Evolutionary conservation across 306 rosid genomes (phyloP), one percentile per base, ranked within the genome.

Genomic region (Potentilla sterilis): DNA sequence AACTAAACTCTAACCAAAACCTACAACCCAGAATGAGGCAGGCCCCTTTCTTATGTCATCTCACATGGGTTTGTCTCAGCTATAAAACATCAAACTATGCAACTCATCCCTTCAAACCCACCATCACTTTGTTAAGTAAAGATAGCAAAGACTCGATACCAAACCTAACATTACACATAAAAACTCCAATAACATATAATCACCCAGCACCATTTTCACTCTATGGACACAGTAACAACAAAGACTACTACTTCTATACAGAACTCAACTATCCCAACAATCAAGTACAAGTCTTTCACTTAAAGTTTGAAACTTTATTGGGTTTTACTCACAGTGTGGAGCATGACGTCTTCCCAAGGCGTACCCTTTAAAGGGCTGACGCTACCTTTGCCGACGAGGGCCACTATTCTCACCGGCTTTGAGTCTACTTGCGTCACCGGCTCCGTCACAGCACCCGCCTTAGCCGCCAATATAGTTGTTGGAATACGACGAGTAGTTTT

Each of bases 341-440:
- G 91, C 92, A 92, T 88, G 84, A 92, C 96, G 74, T 90, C 85
- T 61, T 87, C 83, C 96, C 97, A 92, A 8, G 91, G 83, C 3
- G 93, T 77, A 58, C 67, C 67, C 77, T 90, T 90, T 5, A 92
- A 78, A 76, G 97, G 97, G 69, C 96, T 92, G 79, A 81, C 59
- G 74, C 86, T 87, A 70, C 89, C 91, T 69, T 87, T 80, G 37
- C 94, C 96, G 62, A 88, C 91, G 3, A 92, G 43, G 24, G 97
- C 83, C 21, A 87, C 90, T 54, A 90, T 81, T 76, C 83, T 90
- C 81, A 92, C 92, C 72, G 87, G 88, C 28, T 38, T 51, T 12
- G 84, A 79, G 10, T 76, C 84, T 7, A 44, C 47, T 6, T 32
- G 28, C 72, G 7, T 37, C 75, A 35, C 75, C n/a, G 18, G 40